Evolutionary conservation across 2,329 filamentous ascomycete genomes (phyloP), one percentile per base, ranked within the genome.

Genomic region (Fusarium anguioides): DNA sequence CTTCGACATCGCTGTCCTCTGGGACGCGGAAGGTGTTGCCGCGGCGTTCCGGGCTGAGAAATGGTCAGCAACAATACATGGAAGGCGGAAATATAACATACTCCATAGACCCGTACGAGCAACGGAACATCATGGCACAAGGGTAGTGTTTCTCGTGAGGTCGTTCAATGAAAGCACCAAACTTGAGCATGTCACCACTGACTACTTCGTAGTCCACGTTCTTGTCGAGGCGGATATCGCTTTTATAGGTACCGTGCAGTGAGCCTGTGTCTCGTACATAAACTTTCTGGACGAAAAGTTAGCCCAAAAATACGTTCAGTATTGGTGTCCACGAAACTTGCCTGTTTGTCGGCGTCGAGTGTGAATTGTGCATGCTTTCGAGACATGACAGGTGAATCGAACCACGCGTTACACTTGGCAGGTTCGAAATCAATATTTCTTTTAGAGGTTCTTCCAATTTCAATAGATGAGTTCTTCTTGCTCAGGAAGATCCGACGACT

Each of bases 321-420:
- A 17, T 33, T 36, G 41, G 33, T 40, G 42, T 42, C 15, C 31
- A 29, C 20, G 36, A 63, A 52, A 44, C 78, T 58, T 76, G 86
- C 86, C 75, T 83, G 80, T 8, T 75, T 70, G 4, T 81, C 74
- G 11, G 80, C 69, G 46, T 84, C 78, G 6, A 84, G 79, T 17
- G 72, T 67, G 6, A 90, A 72, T 40, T 84, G 77, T 17, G 90
- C 91, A 77, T 93, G 91, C 12, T 86, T 75, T 41, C 91, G 83
- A 23, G 90, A 92, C 82, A 93, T 90, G 33, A 93, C 90, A 0
- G 90, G 87, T 56, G 87, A 90, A 66, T 92, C 86, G 59, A 92
- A 90, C 83, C 83, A 92, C 17, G 83, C 87, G 75, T 93, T 93
- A 67, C 84, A 76, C 7, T 69, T 64, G 35, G 61, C 77, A 74